Percentiles rank a stretch among this genome's conserved stretches.
phyloP scores from a whole-genome alignment of 352 stramenopile species.

The Aphanomyces cochlioides region DNA sequence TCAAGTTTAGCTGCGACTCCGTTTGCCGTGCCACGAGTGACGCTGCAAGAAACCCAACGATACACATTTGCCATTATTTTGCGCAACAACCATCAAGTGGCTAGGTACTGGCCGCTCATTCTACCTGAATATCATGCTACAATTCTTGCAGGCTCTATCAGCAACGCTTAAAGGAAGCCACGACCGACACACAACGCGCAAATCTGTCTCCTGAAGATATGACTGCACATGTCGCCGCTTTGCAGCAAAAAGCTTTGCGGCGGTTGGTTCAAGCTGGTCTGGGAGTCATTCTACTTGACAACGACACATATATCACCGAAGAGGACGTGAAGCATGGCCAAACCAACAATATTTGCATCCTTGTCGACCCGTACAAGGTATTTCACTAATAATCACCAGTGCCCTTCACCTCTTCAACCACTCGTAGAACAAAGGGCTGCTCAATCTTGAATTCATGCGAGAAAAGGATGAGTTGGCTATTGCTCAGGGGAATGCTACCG shows the following conservation, averaged over 20 bases:
- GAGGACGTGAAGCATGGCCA: slow-evolving; percentile 46
- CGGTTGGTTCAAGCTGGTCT: slow-evolving; percentile 75
- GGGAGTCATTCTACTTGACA: slow-evolving; percentile 69
- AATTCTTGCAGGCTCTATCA: slow-evolving; percentile 19
- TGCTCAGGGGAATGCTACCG: slow-evolving; percentile 64
- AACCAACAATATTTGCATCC: slow-evolving; percentile 61
- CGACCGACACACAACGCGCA: not conserved
- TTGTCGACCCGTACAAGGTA: slow-evolving; percentile 80
- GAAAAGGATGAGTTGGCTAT: slow-evolving; percentile 84
- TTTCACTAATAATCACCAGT: not conserved
- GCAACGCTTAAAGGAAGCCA: slow-evolving; percentile 9
- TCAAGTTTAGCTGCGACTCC: not conserved
- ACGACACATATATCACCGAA: slow-evolving; percentile 45
- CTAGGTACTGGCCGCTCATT: not conserved
- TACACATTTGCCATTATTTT: slow-evolving; percentile 86
- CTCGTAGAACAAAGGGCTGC: slow-evolving; percentile 50
- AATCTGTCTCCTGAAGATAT: slow-evolving; percentile 41
- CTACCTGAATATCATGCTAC: too few species aligned
- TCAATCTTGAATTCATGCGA: slow-evolving; percentile 84
- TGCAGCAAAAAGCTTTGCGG: slow-evolving; percentile 82
- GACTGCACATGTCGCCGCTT: slow-evolving; percentile 55
- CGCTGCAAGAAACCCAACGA: slow-evolving; percentile 78
- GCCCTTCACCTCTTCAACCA: not conserved
- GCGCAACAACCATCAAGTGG: slow-evolving; percentile 73
- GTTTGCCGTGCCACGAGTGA: slow-evolving; percentile 25